A percentile compares a stretch with the other conserved stretches of the same genome.
phyloP scores from a whole-genome alignment of 768 basidiomycete genomes.

The Amanita exitialis region DNA sequence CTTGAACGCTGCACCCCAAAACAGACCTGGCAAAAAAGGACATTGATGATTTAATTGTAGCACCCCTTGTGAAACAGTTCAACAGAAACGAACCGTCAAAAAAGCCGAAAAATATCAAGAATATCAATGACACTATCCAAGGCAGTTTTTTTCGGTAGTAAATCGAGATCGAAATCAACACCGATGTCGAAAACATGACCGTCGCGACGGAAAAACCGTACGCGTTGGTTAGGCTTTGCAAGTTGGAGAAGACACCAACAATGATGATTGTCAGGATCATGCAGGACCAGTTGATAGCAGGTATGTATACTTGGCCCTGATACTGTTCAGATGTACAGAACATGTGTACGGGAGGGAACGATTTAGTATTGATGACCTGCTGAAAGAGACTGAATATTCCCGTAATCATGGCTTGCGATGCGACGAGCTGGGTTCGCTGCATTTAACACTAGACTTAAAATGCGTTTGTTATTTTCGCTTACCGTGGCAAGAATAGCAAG shows the following conservation, averaged over 20 bases:
- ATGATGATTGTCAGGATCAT: constrained; percentile 43
- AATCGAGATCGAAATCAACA: constrained; percentile 48
- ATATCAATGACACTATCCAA: constrained; percentile 29
- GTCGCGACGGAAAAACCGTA: constrained; percentile 57
- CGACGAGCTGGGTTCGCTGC: constrained; percentile 33
- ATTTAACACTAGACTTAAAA: background rate
- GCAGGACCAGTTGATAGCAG: constrained; percentile 49
- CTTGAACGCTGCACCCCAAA: constrained; percentile 54
- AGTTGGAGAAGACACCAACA: constrained; percentile 47
- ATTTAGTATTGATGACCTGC: constrained; percentile 54
- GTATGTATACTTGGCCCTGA: constrained; percentile 60
- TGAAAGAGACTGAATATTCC: constrained; percentile 54
- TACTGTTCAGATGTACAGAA: constrained; percentile 48
- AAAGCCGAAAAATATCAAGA: constrained; percentile 49
- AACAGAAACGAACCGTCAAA: constrained; percentile 36
- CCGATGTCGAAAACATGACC: constrained; percentile 54
- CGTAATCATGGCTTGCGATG: constrained; percentile 62
- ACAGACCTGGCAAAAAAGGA: constrained; percentile 23
- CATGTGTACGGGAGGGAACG: constrained; percentile 48
- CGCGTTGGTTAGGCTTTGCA: constrained; percentile 45
- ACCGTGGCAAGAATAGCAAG: constrained; percentile 58
- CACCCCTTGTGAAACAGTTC: too few relatives aligned
- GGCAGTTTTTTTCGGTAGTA: constrained; percentile 44
- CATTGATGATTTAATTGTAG: background rate
- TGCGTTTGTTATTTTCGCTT: constrained; percentile 17